Evolutionary conservation across 495 filamentous ascomycete genomes (phyloP).

Genomic region (Lasiosphaeria miniovina): DNA sequence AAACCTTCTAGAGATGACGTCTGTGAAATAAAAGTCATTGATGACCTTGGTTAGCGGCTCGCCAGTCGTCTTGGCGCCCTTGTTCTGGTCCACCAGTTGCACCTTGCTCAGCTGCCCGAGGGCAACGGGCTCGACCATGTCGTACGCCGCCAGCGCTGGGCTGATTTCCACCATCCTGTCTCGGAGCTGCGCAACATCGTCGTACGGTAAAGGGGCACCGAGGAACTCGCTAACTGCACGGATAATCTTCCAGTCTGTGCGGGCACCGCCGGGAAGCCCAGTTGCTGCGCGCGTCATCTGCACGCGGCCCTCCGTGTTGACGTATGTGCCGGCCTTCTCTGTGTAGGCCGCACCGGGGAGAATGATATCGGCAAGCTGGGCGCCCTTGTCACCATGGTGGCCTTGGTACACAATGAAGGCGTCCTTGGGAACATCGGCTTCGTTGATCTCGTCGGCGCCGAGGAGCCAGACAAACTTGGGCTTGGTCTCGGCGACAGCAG

Average conservation of each 20-base stretch:
- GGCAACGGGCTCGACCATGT: conserved; percentile 77
- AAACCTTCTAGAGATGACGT: conserved; percentile 90
- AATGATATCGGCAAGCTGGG: conserved; percentile 88
- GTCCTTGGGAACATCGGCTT: conserved; percentile 81
- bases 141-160: conserved; percentile 83
- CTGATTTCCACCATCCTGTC: conserved; percentile 95
- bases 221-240: conserved; percentile 88
- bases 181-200: conserved; percentile 79
- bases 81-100: conserved; percentile 93
- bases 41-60: conserved; percentile 76
- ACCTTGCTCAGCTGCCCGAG: conserved; percentile 75
- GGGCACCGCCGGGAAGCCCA: conserved; percentile 76
- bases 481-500: conserved; percentile 69
- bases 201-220: conserved; percentile 83
- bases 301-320: conserved; percentile 95
- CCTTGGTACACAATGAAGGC: conserved; percentile 98
- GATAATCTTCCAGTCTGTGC: conserved; percentile 98
- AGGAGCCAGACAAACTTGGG: conserved; percentile 97
- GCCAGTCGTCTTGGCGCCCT: conserved; percentile 65
- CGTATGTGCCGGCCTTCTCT: conserved; percentile 93
- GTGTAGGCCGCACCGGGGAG: conserved; percentile 94
- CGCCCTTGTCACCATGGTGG: conserved; percentile 92
- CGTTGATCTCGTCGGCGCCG: conserved; percentile 84
- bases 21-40: conserved; percentile 96
- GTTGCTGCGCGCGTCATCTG: conserved; percentile 90